phyloP scores from a whole-genome alignment of 1,284 basidiomycete species.

The Ganoderma multipileum region DNA sequence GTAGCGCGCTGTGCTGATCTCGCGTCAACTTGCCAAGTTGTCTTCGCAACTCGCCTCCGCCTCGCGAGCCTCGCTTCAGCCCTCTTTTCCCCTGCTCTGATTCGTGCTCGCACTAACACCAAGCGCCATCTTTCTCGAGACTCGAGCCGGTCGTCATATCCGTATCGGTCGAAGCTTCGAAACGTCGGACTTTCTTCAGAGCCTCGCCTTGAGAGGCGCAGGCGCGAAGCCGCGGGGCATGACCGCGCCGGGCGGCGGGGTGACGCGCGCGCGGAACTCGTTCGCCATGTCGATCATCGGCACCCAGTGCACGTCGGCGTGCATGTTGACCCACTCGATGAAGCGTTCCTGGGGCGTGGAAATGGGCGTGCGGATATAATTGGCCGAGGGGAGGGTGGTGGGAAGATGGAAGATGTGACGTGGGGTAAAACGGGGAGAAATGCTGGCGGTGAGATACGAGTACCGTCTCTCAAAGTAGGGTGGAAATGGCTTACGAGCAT shows the following conservation, averaged over 20 bases:
- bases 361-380: neutral
- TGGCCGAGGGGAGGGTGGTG: neutral
- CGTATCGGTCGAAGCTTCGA: neutral
- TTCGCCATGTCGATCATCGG: conserved; percentile 72
- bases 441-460: neutral
- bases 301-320: conserved; percentile 77
- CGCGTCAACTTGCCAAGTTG: neutral
- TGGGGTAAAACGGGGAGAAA: neutral
- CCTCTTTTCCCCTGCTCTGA: neutral
- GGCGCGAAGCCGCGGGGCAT: conserved; percentile 47
- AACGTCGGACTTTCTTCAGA: neutral
- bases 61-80: neutral
- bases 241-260: conserved; percentile 41
- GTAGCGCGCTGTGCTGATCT: neutral
- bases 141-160: neutral
- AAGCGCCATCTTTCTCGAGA: neutral
- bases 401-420: neutral
- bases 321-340: conserved; percentile 81
- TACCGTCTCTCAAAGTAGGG: neutral
- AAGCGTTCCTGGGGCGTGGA: conserved; percentile 64
- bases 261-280: conserved; percentile 50
- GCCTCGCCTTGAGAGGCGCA: neutral
- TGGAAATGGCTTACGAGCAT: conserved; percentile 60
- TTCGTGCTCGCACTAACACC: neutral
- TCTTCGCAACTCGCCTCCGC: neutral